phyloP scores from a whole-genome alignment of 73 alveolate species.

The Paramecium bursaria region DNA sequence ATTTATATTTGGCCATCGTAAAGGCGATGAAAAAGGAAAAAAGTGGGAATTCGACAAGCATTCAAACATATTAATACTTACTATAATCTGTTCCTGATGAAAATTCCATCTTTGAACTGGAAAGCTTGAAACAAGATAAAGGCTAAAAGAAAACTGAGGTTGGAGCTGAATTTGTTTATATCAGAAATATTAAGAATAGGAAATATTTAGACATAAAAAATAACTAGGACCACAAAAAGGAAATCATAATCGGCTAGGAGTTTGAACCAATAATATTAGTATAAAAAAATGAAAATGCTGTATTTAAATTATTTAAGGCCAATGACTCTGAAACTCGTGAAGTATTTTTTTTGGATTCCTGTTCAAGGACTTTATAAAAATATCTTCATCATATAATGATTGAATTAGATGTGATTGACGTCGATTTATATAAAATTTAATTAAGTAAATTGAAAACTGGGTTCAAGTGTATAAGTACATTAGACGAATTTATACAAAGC shows the following conservation, averaged over 20 bases:
- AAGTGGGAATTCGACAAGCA: no score
- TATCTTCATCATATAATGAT: constrained; percentile 22
- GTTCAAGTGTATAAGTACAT: not conserved
- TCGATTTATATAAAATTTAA: constrained; percentile 4
- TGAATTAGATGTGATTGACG: not conserved
- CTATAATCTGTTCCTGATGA: constrained; percentile 19
- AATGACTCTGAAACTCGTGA: constrained; percentile 16
- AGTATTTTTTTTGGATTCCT: constrained; percentile 39
- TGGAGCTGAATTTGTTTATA: constrained; percentile 32
- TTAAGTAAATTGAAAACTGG: not conserved
- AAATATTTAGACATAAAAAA: constrained; percentile 29
- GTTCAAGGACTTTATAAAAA: constrained; percentile 8
- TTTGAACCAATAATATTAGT: constrained; percentile 23
- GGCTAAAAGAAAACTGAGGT: constrained; percentile 2
- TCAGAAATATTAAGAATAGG: not conserved
- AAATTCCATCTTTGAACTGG: constrained; percentile 2
- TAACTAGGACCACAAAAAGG: not conserved
- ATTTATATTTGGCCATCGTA: constrained; percentile 57
- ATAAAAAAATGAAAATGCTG: constrained; percentile 55
- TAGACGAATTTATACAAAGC: constrained; percentile 28
- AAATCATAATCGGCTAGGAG: not conserved
- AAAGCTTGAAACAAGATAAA: constrained; percentile 8
- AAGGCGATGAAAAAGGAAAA: not conserved
- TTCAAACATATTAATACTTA: no score
- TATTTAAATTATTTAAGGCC: constrained; percentile 46